Conservation (phyloP, 228 moss, liverwort and hornwort genomes). For the Sphagnum magellanicum region DNA sequence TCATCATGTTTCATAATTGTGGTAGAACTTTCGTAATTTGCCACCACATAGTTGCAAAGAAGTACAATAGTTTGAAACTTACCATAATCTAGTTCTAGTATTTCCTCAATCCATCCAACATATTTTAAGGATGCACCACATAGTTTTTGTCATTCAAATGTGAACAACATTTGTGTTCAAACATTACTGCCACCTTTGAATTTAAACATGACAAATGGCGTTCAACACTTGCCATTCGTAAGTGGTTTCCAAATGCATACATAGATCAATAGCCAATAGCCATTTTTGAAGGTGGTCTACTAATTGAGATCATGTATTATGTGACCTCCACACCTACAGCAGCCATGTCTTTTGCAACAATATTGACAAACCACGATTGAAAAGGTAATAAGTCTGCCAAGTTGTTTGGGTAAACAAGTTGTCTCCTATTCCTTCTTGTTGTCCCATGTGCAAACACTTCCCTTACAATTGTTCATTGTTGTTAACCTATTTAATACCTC, state of each 20-base stretch:
- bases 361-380: too few species aligned
- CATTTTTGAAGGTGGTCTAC: background rate
- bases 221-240: background rate
- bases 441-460: too few species aligned
- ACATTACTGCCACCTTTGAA: background rate
- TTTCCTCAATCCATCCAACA: constrained; percentile 1
- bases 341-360: background rate
- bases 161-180: background rate
- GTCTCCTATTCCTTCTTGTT: too few species aligned
- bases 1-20: background rate
- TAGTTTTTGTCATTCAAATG: background rate
- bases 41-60: background rate
- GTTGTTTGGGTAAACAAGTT: too few species aligned
- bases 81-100: background rate
- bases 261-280: background rate
- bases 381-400: too few species aligned
- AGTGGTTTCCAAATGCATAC: background rate
- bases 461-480: too few species aligned
- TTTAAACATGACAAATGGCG: background rate
- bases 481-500: too few species aligned
- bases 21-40: background rate
- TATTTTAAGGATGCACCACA: background rate
- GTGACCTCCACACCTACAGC: background rate
- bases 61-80: background rate
- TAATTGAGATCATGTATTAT: background rate